Evolutionary conservation across 441 rosid species (phyloP).

Genomic region (Viola pubescens): DNA sequence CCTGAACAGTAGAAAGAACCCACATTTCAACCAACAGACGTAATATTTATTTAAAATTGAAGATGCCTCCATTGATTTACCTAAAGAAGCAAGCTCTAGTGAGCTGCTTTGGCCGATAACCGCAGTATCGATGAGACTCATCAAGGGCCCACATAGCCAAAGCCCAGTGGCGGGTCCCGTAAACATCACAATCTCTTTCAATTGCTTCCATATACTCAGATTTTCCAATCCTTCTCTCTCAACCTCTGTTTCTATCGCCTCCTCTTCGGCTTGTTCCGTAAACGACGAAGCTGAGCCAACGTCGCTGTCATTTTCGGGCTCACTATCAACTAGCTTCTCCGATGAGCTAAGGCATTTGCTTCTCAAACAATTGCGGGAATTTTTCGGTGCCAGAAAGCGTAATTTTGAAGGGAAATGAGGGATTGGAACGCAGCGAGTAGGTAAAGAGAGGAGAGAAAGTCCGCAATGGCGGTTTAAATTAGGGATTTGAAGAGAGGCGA

Average conservation of each 20-base stretch:
- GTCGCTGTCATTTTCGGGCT: background rate
- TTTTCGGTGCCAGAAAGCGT: constrained; percentile 5
- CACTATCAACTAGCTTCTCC: background rate
- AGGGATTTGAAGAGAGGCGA: constrained; percentile 10
- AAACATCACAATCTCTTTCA: constrained; percentile 72
- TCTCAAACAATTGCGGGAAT: background rate
- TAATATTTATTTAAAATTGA: too few species aligned
- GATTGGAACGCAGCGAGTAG: background rate
- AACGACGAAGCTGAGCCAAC: background rate
- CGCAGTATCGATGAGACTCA: constrained; percentile 92
- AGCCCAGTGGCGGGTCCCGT: constrained; percentile 89
- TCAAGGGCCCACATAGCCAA: constrained; percentile 90
- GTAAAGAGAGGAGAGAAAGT: background rate
- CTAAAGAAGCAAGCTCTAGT: constrained; percentile 51
- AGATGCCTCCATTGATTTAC: constrained; percentile 12
- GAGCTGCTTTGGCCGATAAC: constrained; percentile 94
- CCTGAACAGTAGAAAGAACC: constrained; percentile 21
- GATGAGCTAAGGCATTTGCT: constrained; percentile 8
- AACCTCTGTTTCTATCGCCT: background rate
- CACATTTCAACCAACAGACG: background rate
- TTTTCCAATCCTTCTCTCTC: constrained; percentile 1
- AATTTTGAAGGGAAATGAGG: background rate
- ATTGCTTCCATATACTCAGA: constrained; percentile 42
- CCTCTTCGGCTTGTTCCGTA: background rate
- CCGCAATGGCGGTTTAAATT: background rate